Evolutionary conservation across 1,284 basidiomycete species (phyloP).

Genomic region (Sanguinoderma infundibulare): DNA sequence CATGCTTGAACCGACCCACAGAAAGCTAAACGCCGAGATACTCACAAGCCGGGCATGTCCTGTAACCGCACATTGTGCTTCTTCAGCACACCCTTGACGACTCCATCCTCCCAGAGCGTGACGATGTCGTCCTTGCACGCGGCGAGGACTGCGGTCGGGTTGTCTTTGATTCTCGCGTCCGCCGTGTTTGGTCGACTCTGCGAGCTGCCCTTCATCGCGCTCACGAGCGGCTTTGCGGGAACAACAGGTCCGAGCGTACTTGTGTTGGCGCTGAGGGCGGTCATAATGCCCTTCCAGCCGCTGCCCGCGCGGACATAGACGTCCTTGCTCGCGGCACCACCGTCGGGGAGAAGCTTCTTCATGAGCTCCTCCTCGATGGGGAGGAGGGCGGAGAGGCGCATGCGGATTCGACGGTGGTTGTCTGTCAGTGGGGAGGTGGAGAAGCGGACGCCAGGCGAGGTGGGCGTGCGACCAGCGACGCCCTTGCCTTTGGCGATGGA

Average conservation of each 20-base stretch:
- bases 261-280: slow-evolving; percentile 24
- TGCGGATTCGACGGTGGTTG: slow-evolving; percentile 49
- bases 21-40: slow-evolving; percentile 10
- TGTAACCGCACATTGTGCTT: slow-evolving; percentile 51
- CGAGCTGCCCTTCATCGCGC: slow-evolving; percentile 17
- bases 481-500: slow-evolving; percentile 29
- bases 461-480: slow-evolving; percentile 24
- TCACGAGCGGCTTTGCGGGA: slow-evolving; percentile 14
- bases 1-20: neutral
- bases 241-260: slow-evolving; percentile 13
- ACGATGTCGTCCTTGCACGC: slow-evolving; percentile 47
- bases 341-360: slow-evolving; percentile 45
- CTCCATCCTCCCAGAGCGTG: slow-evolving; percentile 57
- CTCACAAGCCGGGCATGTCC: slow-evolving; percentile 64
- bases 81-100: slow-evolving; percentile 52
- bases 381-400: slow-evolving; percentile 64
- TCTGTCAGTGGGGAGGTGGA: slow-evolving; percentile 35
- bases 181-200: slow-evolving; percentile 23
- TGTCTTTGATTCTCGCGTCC: slow-evolving; percentile 23
- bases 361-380: slow-evolving; percentile 58
- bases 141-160: slow-evolving; percentile 33
- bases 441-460: slow-evolving; percentile 27
- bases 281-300: slow-evolving; percentile 53
- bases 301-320: slow-evolving; percentile 61
- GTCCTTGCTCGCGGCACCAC: slow-evolving; percentile 36